A percentile compares a stretch with the other conserved stretches of the same genome.
phyloP scores from a whole-genome alignment of 371 early-diverging fungal species.

The Apophysomyces ossiformis region DNA sequence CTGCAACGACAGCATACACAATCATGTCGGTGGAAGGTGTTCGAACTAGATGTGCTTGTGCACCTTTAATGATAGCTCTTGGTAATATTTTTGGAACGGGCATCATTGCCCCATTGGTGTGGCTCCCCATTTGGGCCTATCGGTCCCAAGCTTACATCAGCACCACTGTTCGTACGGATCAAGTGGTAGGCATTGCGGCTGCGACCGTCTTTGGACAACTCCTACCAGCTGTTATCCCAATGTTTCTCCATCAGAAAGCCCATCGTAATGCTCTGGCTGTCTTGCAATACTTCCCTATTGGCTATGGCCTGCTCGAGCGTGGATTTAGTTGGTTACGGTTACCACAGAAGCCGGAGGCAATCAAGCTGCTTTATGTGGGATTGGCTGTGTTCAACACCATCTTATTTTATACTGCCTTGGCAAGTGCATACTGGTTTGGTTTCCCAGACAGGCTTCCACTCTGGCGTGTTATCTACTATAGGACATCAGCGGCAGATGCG shows the following conservation, averaged over 20 bases:
- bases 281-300: neutral
- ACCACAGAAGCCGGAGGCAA: neutral
- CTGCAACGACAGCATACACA: conserved; percentile 24
- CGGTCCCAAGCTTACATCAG: neutral
- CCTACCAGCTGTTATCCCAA: neutral
- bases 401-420: neutral
- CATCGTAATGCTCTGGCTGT: neutral
- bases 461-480: neutral
- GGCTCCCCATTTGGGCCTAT: conserved; percentile 3
- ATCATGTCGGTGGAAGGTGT: conserved; percentile 24
- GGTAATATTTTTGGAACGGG: conserved; percentile 5
- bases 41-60: neutral
- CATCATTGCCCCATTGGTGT: neutral
- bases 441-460: neutral
- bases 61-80: neutral
- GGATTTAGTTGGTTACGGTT: neutral
- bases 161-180: neutral
- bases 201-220: neutral
- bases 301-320: neutral
- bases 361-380: conserved; percentile 2
- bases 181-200: neutral
- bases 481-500: neutral
- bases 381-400: neutral
- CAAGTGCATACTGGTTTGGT: neutral
- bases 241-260: neutral